Percentiles rank a stretch among this genome's conserved stretches.
Evolutionary conservation across 1,284 basidiomycete genomes (phyloP).

Genomic region (Paramarasmius palmivorus): DNA sequence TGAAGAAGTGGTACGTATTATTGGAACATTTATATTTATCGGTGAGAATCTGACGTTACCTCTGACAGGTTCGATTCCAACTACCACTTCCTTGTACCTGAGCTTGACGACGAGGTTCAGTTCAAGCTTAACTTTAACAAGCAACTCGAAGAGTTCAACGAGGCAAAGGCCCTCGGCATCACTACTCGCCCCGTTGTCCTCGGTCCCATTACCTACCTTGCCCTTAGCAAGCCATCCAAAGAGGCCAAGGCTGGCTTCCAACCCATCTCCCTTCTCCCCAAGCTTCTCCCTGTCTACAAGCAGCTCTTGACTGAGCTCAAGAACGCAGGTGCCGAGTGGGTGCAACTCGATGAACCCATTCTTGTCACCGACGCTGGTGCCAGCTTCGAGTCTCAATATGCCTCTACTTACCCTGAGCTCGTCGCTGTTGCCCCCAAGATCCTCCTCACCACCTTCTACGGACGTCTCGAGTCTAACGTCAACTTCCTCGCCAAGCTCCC

Average conservation of each 20-base stretch:
- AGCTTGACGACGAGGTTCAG: slow-evolving; percentile 89
- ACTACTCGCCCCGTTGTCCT: slow-evolving; percentile 94
- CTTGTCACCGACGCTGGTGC: slow-evolving; percentile 91
- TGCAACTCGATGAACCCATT: slow-evolving; percentile 97
- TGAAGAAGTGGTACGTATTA: slow-evolving; percentile 93
- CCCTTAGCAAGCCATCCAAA: slow-evolving; percentile 90
- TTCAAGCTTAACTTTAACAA: slow-evolving; percentile 98
- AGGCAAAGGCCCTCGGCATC: slow-evolving; percentile 91
- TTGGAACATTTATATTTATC: slow-evolving; percentile 13
- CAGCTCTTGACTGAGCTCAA: slow-evolving; percentile 92
- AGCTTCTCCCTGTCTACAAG: slow-evolving; percentile 92
- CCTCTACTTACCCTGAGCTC: slow-evolving; percentile 82
- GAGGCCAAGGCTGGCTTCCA: slow-evolving; percentile 87
- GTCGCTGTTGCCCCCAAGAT: slow-evolving; percentile 87
- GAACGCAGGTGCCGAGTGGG: slow-evolving; percentile 89
- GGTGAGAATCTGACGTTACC: slow-evolving; percentile 13
- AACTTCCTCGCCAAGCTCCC: slow-evolving; percentile 92
- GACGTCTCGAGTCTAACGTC: slow-evolving; percentile 93
- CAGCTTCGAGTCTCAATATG: slow-evolving; percentile 81
- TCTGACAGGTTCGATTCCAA: slow-evolving; percentile 95
- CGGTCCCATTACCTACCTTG: slow-evolving; percentile 95
- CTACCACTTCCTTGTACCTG: slow-evolving; percentile 99
- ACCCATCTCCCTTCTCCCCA: slow-evolving; percentile 87
- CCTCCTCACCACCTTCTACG: slow-evolving; percentile 94
- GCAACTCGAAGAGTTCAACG: slow-evolving; percentile 91